Base-by-base conservation (phyloP, 106 monocot species). In the Xerophyta viscosa region DNA sequence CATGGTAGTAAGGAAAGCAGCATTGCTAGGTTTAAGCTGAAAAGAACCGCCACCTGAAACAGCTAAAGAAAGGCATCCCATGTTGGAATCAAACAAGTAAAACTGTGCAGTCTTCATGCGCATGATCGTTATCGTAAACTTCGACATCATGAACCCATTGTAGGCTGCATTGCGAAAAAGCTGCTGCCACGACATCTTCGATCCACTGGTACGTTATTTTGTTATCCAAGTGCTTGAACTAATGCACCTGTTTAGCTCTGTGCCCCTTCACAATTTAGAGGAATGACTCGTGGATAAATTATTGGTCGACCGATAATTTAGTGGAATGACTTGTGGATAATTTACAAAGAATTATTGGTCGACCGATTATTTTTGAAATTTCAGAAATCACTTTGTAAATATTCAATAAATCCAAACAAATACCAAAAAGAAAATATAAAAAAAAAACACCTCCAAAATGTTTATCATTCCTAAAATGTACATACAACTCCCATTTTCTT, bases 81-180 rank as follows among this genome's bases (percentile, higher is more conserved):
- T 65, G 54, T 56, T 77, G 65, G 14, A 36, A 51, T 45, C 64
- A 72, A 4, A 77, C 65, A 11, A 73, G 82, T 1, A 72, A 67
- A 1, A 73, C 68, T 2, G 77, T 67, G 82, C 77, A 6, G 63
- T 82, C 51, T 82, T 76, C 81, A 82, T 76, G 60, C 76, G 76
- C 8, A 82, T 55, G 8, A 77, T 50, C 10, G 61, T 66, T 23
- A 72, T 56, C 3, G 42, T 31, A 12, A 82, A 82, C 65, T 77
- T 73, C 58, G 54, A 48, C 11, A 30, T 27, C 42, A 77, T 27
- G 55, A 82, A 82, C 44, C 50, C 29, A 4, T 76, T 27, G 44
- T 82, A 82, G 0, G 64, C 67, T 15, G 81, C 76, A 27, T 82
- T 82, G 50, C 76, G 71, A 0, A 77, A 26, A 64, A 82, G n/a